Percentiles rank a stretch among this genome's conserved stretches.
Conservation (phyloP, 257 asterid genomes). For the Primulina eburnea region DNA sequence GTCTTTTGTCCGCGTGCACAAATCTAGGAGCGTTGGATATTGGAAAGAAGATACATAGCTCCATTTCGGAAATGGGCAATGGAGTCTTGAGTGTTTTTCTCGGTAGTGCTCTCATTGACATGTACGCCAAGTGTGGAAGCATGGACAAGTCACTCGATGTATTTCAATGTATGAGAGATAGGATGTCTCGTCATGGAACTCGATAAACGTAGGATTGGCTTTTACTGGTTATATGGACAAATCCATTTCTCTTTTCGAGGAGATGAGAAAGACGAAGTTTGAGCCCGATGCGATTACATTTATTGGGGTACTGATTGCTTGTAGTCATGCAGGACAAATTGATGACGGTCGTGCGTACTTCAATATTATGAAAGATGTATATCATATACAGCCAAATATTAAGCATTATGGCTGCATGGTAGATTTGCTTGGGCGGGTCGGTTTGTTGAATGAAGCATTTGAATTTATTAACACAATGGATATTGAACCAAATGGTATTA, state of each 20-base stretch:
- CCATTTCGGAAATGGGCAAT: conserved; percentile 40
- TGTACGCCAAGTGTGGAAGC: conserved; percentile 74
- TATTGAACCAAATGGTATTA: conserved; percentile 58
- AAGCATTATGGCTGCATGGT: conserved; percentile 78
- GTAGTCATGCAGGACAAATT: conserved; percentile 68
- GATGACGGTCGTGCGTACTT: conserved; percentile 52
- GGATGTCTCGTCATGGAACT: conserved; percentile 62
- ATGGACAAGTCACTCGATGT: conserved; percentile 51
- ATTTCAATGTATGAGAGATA: conserved; percentile 50
- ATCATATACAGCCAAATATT: conserved; percentile 47
- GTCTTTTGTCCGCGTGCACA: conserved; percentile 69
- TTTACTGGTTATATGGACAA: conserved; percentile 50
- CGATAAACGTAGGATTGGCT: conserved; percentile 56
- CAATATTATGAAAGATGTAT: conserved; percentile 40
- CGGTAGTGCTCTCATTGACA: conserved; percentile 69
- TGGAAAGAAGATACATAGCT: conserved; percentile 57
- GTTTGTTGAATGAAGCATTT: conserved; percentile 59
- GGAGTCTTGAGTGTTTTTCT: conserved; percentile 38
- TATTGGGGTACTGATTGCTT: conserved; percentile 55
- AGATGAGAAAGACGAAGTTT: conserved; percentile 52
- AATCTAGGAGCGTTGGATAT: conserved; percentile 58
- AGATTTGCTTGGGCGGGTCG: conserved; percentile 69
- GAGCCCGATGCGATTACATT: conserved; percentile 60
- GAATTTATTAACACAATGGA: conserved; percentile 52
- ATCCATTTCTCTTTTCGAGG: conserved; percentile 56